Conservation (phyloP, 2,329 filamentous ascomycete genomes). For the Pseudogymnoascus sp. region DNA sequence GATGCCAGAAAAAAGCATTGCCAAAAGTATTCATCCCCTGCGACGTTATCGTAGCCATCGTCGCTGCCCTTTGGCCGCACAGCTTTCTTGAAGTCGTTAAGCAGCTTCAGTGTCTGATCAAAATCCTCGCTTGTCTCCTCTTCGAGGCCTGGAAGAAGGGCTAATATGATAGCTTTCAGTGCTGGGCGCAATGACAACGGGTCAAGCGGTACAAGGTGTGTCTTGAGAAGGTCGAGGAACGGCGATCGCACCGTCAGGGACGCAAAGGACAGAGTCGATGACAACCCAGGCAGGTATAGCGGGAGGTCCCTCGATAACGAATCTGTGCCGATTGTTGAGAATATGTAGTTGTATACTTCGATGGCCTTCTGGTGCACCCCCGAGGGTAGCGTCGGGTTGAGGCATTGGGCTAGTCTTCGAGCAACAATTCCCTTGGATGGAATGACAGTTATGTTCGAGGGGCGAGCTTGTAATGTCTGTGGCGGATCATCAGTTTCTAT, state of each 20-base stretch:
- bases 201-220: constrained; percentile 65
- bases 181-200: constrained; percentile 69
- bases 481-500: constrained; percentile 21
- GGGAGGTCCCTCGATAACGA: constrained; percentile 73
- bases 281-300: constrained; percentile 82
- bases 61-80: constrained; percentile 48
- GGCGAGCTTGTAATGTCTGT: constrained; percentile 81
- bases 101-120: constrained; percentile 69
- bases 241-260: constrained; percentile 82
- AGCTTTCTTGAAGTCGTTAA: constrained; percentile 67
- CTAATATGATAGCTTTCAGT: constrained; percentile 80
- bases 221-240: constrained; percentile 77
- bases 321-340: constrained; percentile 74
- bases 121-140: constrained; percentile 98
- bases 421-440: constrained; percentile 78
- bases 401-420: constrained; percentile 86
- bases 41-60: constrained; percentile 41
- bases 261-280: constrained; percentile 85
- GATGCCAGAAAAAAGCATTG: constrained; percentile 92
- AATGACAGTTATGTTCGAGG: constrained; percentile 60
- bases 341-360: constrained; percentile 87
- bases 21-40: constrained; percentile 87
- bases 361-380: constrained; percentile 96
- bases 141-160: constrained; percentile 84
- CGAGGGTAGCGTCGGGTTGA: constrained; percentile 86